phyloP scores from a whole-genome alignment of 495 filamentous ascomycete species.

The Penicillium arizonense region DNA sequence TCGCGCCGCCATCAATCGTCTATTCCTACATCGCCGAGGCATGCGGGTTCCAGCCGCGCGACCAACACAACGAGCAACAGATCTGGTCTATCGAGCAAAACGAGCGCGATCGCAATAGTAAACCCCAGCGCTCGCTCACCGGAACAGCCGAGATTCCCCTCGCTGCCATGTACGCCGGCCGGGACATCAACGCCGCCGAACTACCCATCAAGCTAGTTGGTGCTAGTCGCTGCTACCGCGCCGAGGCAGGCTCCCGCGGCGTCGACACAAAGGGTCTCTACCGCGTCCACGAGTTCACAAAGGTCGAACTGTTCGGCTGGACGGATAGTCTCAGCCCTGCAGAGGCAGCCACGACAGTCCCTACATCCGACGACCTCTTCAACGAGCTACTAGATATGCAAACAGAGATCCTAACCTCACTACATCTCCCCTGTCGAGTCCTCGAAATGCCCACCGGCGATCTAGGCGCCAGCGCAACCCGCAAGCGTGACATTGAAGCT shows the following conservation, averaged over 20 bases:
- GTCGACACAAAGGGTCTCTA: slow-evolving; percentile 92
- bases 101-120: slow-evolving; percentile 52
- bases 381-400: slow-evolving; percentile 82
- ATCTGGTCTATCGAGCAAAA: slow-evolving; percentile 74
- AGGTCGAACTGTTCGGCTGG: slow-evolving; percentile 97
- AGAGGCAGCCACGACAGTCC: background rate
- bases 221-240: slow-evolving; percentile 84
- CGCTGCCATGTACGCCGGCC: slow-evolving; percentile 82
- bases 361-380: slow-evolving; percentile 58
- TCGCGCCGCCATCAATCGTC: slow-evolving; percentile 84
- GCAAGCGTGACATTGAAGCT: slow-evolving; percentile 92
- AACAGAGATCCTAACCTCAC: slow-evolving; percentile 69
- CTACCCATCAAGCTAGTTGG: slow-evolving; percentile 80
- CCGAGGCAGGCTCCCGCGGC: slow-evolving; percentile 88
- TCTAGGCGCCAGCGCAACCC: slow-evolving; percentile 79
- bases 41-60: slow-evolving; percentile 91
- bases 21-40: slow-evolving; percentile 88
- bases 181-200: slow-evolving; percentile 56
- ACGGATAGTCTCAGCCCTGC: slow-evolving; percentile 41
- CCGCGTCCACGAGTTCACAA: slow-evolving; percentile 98
- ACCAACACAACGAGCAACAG: slow-evolving; percentile 87
- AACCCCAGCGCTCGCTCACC: slow-evolving; percentile 70
- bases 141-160: slow-evolving; percentile 94
- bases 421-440: slow-evolving; percentile 82
- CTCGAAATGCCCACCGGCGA: slow-evolving; percentile 90